phyloP scores from a whole-genome alignment of 345 rosid genomes.

The Viola odorata region DNA sequence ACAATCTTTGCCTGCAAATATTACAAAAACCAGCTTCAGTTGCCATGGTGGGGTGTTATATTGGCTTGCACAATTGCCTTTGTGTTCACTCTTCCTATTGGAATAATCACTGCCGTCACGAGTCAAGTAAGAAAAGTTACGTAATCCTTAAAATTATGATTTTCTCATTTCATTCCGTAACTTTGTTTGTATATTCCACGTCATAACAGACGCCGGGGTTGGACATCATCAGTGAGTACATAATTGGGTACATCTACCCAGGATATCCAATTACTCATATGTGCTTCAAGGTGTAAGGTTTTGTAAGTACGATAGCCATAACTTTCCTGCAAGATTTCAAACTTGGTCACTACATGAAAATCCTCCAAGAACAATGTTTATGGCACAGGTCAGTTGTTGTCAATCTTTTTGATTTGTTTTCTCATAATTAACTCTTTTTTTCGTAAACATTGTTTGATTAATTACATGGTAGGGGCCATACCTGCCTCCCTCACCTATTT shows the following conservation, averaged over 20 bases:
- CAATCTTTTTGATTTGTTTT: background rate
- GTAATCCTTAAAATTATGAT: background rate
- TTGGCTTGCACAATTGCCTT: conserved; percentile 80
- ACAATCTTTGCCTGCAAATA: conserved; percentile 79
- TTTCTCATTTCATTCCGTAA: background rate
- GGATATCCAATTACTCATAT: conserved; percentile 95
- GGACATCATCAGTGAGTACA: conserved; percentile 82
- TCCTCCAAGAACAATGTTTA: conserved; percentile 95
- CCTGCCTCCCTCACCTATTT: conserved; percentile 75
- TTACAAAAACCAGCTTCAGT: conserved; percentile 78
- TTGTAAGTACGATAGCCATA: conserved; percentile 83
- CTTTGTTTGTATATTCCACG: too few relatives aligned
- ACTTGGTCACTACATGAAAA: conserved; percentile 98
- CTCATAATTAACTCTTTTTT: too few relatives aligned
- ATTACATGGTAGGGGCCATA: conserved; percentile 74
- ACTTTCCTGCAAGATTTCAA: conserved; percentile 93
- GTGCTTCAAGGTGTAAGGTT: conserved; percentile 97
- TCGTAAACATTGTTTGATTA: too few relatives aligned
- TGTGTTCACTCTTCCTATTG: conserved; percentile 83
- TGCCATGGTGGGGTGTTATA: conserved; percentile 98
- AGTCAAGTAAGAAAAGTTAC: conserved; percentile 64
- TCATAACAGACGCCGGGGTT: conserved; percentile 77
- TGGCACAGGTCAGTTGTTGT: conserved; percentile 99
- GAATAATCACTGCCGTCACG: conserved; percentile 91
- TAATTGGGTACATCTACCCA: conserved; percentile 92